Conservation (phyloP, 176 grass and related monocot genomes). For the Puya raimondii region DNA sequence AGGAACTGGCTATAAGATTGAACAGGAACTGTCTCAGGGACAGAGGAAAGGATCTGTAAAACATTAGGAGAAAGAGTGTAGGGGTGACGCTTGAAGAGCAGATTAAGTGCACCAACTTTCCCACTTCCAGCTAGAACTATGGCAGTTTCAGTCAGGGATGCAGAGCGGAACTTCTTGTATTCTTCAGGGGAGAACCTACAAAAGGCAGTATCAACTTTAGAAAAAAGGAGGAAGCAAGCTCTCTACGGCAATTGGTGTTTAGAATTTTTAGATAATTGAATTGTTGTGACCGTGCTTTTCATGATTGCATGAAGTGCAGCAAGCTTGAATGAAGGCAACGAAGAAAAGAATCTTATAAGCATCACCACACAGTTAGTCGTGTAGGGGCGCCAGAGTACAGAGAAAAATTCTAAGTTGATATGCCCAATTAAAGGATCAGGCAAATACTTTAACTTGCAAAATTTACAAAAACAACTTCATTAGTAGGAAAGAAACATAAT, state of each 20-base stretch:
- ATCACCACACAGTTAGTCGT: no score
- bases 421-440: no score
- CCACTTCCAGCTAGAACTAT: constrained; percentile 82
- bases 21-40: constrained; percentile 87
- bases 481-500: no score
- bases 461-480: no score
- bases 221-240: constrained; percentile 7
- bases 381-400: no score
- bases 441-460: no score
- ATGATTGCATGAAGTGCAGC: no score
- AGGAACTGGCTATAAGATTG: constrained; percentile 84
- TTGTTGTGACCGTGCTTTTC: no score
- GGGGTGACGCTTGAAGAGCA: constrained; percentile 94
- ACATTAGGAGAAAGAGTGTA: constrained; percentile 59
- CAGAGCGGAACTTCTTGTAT: constrained; percentile 71
- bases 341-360: no score
- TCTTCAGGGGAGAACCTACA: constrained; percentile 67
- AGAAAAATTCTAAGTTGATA: no score
- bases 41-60: constrained; percentile 59
- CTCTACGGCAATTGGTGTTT: background rate
- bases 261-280: background rate
- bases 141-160: constrained; percentile 50
- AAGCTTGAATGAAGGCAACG: no score
- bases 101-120: constrained; percentile 90
- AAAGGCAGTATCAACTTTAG: constrained; percentile 21